Conservation (phyloP, 2,329 filamentous ascomycete genomes). For the Apiospora saccharicola region DNA sequence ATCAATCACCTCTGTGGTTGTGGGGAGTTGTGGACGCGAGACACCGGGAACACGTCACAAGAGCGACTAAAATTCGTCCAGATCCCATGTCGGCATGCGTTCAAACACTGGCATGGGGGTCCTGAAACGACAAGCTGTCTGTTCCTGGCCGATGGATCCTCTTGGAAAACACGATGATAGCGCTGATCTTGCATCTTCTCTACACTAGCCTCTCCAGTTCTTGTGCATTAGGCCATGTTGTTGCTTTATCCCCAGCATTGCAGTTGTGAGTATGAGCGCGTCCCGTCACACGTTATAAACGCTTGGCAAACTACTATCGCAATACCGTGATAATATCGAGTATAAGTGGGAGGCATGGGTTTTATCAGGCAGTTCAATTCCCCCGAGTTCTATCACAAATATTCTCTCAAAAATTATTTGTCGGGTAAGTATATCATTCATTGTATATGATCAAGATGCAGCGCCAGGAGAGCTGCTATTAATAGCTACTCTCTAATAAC, state of each 20-base stretch:
- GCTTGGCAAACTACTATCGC: not conserved
- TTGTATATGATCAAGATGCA: too few relatives aligned
- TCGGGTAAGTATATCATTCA: too few relatives aligned
- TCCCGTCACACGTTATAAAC: not conserved
- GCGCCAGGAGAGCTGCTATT: not conserved
- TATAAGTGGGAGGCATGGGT: not conserved
- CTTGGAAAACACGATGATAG: not conserved
- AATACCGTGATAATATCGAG: not conserved
- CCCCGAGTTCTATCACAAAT: not conserved
- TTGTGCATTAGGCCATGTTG: not conserved
- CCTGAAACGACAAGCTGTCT: conserved; percentile 13
- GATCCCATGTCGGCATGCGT: not conserved
- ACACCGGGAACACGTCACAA: conserved; percentile 12
- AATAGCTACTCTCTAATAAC: not conserved
- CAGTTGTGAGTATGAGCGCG: not conserved
- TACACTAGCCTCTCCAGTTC: not conserved
- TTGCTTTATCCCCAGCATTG: not conserved
- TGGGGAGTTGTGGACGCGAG: conserved; percentile 1
- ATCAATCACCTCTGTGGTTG: not conserved
- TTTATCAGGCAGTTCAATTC: not conserved
- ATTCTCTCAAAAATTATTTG: too few relatives aligned
- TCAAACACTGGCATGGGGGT: conserved; percentile 15
- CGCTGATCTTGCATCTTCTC: not conserved
- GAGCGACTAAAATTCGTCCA: not conserved
- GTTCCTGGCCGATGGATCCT: conserved; percentile 13